These are phyloP conservation scores for Penicillium robsamsonii DNA, from an alignment of 495 filamentous ascomycete genomes.

Conservation along the genomic window DNA sequence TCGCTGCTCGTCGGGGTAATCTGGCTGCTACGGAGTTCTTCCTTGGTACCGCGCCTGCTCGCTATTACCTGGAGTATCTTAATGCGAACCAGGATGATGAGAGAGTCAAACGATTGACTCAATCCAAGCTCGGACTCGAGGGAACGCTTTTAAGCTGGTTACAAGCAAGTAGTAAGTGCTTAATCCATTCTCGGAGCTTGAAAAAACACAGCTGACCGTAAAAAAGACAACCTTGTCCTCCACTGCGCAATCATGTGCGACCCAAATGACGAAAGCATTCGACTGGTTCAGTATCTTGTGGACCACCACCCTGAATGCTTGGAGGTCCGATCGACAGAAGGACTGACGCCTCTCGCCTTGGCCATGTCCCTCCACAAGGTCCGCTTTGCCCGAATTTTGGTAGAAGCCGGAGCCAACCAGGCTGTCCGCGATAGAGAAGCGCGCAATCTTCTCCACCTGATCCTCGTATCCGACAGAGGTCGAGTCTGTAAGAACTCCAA, in stretches of 20 bases:
- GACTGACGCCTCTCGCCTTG: constrained; percentile 62
- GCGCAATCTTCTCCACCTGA: constrained; percentile 60
- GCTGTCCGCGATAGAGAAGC: constrained; percentile 48
- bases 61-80: constrained; percentile 62
- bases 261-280: constrained; percentile 37
- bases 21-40: constrained; percentile 68
- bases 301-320: constrained; percentile 55
- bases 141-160: constrained; percentile 61
- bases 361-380: constrained; percentile 52
- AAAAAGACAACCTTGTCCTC: constrained; percentile 57
- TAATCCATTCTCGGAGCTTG: not conserved
- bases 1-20: constrained; percentile 54
- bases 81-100: constrained; percentile 54
- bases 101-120: constrained; percentile 38
- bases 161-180: constrained; percentile 43
- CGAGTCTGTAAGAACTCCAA: constrained; percentile 15
- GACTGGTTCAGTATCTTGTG: constrained; percentile 61
- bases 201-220: not conserved
- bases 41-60: constrained; percentile 59
- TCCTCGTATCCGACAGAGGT: constrained; percentile 30
- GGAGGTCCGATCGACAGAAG: constrained; percentile 56
- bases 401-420: constrained; percentile 65
- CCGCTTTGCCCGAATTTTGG: constrained; percentile 55
- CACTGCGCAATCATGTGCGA: constrained; percentile 60
- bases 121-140: constrained; percentile 56